Base-by-base conservation (phyloP, 2,329 filamentous ascomycete species). In the Basipetospora sp. region DNA sequence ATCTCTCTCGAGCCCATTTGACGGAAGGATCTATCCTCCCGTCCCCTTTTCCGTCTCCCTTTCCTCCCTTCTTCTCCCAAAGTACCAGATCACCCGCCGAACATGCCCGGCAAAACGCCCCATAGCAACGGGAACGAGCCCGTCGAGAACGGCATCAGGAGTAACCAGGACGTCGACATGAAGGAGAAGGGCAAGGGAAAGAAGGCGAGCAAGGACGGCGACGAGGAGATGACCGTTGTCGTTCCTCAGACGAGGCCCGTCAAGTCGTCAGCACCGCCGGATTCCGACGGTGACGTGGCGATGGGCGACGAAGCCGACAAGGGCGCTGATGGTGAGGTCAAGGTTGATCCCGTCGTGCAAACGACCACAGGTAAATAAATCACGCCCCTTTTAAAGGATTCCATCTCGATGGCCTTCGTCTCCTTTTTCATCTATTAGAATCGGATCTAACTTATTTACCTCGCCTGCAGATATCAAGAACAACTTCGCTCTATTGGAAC, bases 401-500 rank as follows among this genome's bases (percentile, higher is more conserved):
- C 22, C 11, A 25, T 25, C 22, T 25, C 6, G 22, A 25, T 25
- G 22, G 22, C n/a, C n/a, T n/a, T n/a, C n/a, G n/a, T 6, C 22
- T 25, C 22, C 11, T 6, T 11, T 11, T 25, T 25, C 22, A 25
- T 25, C 22, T 25, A 6, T 3, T 9, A 11, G 36, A 36, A 30
- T 14, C 18, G 6, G 33, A 3, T 40, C 50, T 54, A 40, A 53
- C 43, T 28, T 34, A 28, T 29, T n/a, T 19, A 22, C 26, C 20
- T 44, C 18, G 17, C 35, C 42, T 41, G 28, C 54, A 96, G 90
- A 94, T 59, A 93, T 98, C 64, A 90, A 87, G 63, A 79, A 74
- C 69, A 94, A 92, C 63, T 94, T 94, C 55, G 74, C 76, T 37
- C 72, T 98, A 46, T 72, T 98, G 53, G 87, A 94, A 53, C 81